Percentiles rank a stretch among this genome's conserved stretches.
Conservation (phyloP, 306 rosid genomes). For the Biancaea sappan region DNA sequence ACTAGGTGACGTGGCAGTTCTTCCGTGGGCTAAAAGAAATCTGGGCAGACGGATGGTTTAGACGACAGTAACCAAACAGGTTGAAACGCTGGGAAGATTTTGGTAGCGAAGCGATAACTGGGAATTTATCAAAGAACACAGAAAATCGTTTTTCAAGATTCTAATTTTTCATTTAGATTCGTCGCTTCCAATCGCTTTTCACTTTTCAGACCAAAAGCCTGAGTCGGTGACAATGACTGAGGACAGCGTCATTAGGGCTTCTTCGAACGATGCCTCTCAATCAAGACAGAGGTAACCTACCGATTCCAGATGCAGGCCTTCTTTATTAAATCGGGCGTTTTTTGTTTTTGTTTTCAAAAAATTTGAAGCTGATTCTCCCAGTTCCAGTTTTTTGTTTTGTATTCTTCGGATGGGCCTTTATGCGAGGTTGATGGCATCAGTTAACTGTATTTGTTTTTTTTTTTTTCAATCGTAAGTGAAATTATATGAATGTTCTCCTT, state of each 20-base stretch:
- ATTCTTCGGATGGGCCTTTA: not conserved
- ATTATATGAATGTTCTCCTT: not conserved
- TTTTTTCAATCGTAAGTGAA: not conserved
- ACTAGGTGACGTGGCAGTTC: not conserved
- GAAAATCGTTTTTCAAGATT: not conserved
- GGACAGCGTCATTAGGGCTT: conserved; percentile 62
- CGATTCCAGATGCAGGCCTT: not conserved
- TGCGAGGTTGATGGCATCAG: not conserved
- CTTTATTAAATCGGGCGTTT: not conserved
- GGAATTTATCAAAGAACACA: not conserved
- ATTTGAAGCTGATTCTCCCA: not conserved
- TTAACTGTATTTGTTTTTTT: not conserved
- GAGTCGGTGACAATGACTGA: conserved; percentile 51
- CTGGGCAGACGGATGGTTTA: not conserved
- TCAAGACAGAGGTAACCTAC: conserved; percentile 68
- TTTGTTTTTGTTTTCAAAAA: not conserved
- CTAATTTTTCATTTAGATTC: conserved; percentile 13
- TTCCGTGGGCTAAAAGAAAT: not conserved
- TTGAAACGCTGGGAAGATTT: not conserved
- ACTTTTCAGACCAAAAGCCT: not conserved
- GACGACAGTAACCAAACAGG: not conserved
- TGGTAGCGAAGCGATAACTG: conserved; percentile 5
- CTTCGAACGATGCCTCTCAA: conserved; percentile 65
- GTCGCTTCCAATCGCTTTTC: not conserved
- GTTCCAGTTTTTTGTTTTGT: not conserved